Base-by-base conservation (phyloP, 495 filamentous ascomycete genomes). In the Apiosordaria backusii region DNA sequence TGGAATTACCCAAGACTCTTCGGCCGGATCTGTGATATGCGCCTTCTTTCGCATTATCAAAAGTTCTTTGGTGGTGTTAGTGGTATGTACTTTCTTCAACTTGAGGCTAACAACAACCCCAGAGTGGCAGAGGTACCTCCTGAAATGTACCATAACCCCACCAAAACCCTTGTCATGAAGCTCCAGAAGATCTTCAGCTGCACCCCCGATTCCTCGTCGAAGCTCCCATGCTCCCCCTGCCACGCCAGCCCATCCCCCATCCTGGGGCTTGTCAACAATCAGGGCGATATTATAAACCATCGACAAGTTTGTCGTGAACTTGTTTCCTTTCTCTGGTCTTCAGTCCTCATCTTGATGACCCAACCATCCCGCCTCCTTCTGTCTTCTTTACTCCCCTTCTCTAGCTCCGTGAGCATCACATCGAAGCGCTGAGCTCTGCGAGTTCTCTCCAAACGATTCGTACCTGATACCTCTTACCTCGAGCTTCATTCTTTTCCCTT, bases 381-480 rank as follows among this genome's bases (percentile, higher is more conserved):
- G 4, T 55, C 52, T 55, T 23, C 22, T 16, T 50, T 50, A 50
- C 69, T 60, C 62, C 64, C 60, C 55, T 64, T 62, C 65, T 57
- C 64, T 63, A 54, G 66, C 71, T 65, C 67, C 54, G 64, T 50
- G 71, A 72, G 75, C 74, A 71, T 63, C 71, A 67, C 63, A 68
- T 68, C 70, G 71, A 74, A 76, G 77, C 80, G 35, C 35, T 79
- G 76, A 81, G 77, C 83, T 83, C 83, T 78, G 81, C 82, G 77
- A 83, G 82, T 81, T 83, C 79, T 78, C 70, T 74, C 75, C 25
- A 35, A 71, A 67, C 65, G 75, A 71, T 65, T 68, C 72, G 53
- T 68, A 61, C 59, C 64, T 61, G 60, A 71, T 71, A 60, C 40
- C 65, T 57, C 59, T 59, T 65, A 58, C 23, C 62, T 61, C 29